phyloP scores from a whole-genome alignment of 441 rosid species.

The Arabidopsis lyrata region DNA sequence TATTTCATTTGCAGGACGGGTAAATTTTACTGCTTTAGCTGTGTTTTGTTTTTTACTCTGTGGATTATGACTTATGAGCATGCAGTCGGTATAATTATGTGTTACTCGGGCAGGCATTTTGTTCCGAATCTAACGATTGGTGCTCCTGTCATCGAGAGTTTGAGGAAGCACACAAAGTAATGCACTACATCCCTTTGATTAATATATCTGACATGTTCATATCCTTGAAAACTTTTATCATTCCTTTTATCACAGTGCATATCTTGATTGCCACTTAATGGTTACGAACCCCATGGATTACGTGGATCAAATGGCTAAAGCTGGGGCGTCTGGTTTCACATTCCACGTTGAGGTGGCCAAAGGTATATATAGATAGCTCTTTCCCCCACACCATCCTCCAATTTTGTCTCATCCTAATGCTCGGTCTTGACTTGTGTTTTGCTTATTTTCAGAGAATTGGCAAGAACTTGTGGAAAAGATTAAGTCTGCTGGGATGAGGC shows the following conservation, averaged over 20 bases:
- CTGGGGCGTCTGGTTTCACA: slow-evolving; percentile 96
- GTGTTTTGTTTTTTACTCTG: neutral
- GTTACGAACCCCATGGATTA: slow-evolving; percentile 94
- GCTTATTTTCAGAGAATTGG: slow-evolving; percentile 73
- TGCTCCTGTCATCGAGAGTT: slow-evolving; percentile 89
- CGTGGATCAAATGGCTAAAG: slow-evolving; percentile 74
- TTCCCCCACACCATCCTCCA: neutral
- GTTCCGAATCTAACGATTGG: slow-evolving; percentile 93
- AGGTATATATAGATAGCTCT: slow-evolving; percentile 50
- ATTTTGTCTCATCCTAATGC: neutral
- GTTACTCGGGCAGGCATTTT: slow-evolving; percentile 64
- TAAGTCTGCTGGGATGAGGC: slow-evolving; percentile 86
- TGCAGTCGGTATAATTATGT: slow-evolving; percentile 4
- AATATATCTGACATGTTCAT: neutral
- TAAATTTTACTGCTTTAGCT: neutral
- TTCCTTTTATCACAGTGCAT: slow-evolving; percentile 59
- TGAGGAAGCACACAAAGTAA: slow-evolving; percentile 82
- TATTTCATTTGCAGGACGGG: slow-evolving; percentile 73
- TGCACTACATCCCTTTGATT: neutral
- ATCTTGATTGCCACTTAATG: slow-evolving; percentile 96
- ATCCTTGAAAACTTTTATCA: neutral
- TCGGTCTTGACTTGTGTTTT: slow-evolving; percentile 5
- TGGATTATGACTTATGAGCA: neutral
- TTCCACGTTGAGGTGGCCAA: slow-evolving; percentile 86
- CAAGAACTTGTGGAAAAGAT: slow-evolving; percentile 68